phyloP scores from a whole-genome alignment of 257 asterid species.

The Penstemon newberryi region DNA sequence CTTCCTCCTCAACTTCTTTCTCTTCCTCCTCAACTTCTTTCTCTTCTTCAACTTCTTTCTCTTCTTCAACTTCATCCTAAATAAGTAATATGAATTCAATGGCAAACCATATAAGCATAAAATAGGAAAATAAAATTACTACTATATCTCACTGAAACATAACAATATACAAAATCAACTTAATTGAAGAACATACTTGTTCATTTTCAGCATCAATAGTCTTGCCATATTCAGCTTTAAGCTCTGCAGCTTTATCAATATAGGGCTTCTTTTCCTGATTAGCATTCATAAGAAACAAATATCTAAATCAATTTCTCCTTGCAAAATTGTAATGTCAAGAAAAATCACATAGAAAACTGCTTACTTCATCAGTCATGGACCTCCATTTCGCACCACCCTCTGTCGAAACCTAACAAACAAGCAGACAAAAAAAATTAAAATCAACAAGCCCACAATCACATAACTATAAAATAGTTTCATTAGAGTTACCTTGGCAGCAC shows the following conservation, averaged over 20 bases:
- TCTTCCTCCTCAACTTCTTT: conserved; percentile 7
- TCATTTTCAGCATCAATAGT: conserved; percentile 34
- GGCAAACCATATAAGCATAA: too few species aligned
- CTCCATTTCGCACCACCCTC: conserved; percentile 90
- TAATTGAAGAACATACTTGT: conserved; percentile 31
- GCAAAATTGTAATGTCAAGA: too few species aligned
- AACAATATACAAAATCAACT: not conserved
- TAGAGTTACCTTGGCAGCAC: conserved; percentile 44
- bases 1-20: conserved; percentile 30
- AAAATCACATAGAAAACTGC: conserved; percentile 6
- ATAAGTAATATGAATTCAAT: too few species aligned
- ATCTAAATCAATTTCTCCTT: too few species aligned
- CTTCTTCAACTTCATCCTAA: not conserved
- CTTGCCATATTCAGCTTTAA: conserved; percentile 63
- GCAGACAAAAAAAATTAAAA: not conserved
- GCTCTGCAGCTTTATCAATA: conserved; percentile 72
- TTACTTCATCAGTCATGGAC: conserved; percentile 68
- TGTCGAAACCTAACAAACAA: conserved; percentile 59
- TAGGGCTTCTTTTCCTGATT: conserved; percentile 63
- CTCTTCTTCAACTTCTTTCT: not conserved
- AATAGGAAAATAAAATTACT: too few species aligned
- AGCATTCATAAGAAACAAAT: not conserved
- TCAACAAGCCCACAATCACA: not conserved
- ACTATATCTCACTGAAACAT: not conserved
- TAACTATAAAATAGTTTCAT: not conserved